Percentiles rank a stretch among this genome's conserved stretches.
phyloP scores from a whole-genome alignment of 441 rosid genomes.

The Arabidopsis hybrid region DNA sequence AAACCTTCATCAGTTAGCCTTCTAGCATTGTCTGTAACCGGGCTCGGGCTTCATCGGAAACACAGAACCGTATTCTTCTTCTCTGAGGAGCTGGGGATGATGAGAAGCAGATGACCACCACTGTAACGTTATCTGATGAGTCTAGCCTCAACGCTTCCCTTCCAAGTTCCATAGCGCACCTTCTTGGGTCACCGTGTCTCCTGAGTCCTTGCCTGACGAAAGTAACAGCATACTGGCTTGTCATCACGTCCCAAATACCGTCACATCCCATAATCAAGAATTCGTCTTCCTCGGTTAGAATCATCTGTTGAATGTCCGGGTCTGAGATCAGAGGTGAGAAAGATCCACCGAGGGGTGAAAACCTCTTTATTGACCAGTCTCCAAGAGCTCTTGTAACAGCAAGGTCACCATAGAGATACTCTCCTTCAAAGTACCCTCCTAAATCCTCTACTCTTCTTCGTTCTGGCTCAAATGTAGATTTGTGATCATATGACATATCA shows the following conservation, averaged over 20 bases:
- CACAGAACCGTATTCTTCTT: conserved; percentile 56
- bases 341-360: conserved; percentile 36
- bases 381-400: conserved; percentile 86
- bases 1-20: conserved; percentile 43
- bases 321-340: conserved; percentile 71
- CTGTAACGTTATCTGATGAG: conserved; percentile 74
- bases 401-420: conserved; percentile 74
- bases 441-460: conserved; percentile 65
- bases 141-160: conserved; percentile 80
- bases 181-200: conserved; percentile 76
- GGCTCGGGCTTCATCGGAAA: conserved; percentile 71
- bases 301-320: conserved; percentile 67
- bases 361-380: conserved; percentile 74
- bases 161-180: conserved; percentile 73
- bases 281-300: conserved; percentile 73
- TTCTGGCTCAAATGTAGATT: conserved; percentile 62
- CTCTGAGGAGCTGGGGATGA: conserved; percentile 63
- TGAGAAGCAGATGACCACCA: conserved; percentile 71
- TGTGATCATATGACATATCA: conserved; percentile 89
- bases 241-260: conserved; percentile 88
- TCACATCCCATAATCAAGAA: conserved; percentile 90
- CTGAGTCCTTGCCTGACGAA: conserved; percentile 77
- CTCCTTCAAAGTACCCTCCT: conserved; percentile 73
- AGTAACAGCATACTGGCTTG: conserved; percentile 83
- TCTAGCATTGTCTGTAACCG: conserved; percentile 63